phyloP scores from a whole-genome alignment of 1,284 basidiomycete species.

The Naganishia sp. region DNA sequence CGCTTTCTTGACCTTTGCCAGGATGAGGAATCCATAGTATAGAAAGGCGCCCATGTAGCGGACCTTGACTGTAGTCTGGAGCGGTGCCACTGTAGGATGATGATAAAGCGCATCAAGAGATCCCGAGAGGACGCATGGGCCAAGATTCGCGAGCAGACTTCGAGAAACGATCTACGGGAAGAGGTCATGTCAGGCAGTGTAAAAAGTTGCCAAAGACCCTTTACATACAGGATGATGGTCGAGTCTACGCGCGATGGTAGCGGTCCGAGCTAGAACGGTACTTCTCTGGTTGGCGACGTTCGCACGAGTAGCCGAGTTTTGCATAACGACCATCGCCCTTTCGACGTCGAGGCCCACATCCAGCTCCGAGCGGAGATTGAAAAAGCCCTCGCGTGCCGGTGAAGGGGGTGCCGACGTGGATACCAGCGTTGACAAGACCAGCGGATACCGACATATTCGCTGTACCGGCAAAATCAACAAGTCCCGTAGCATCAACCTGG shows the following conservation, averaged over 20 bases:
- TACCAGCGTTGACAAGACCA: conserved; percentile 75
- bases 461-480: conserved; percentile 88
- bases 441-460: conserved; percentile 85
- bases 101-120: conserved; percentile 79
- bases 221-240: conserved; percentile 46
- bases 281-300: conserved; percentile 61
- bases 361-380: conserved; percentile 31
- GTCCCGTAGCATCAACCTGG: conserved; percentile 63
- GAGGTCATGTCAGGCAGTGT: conserved; percentile 6
- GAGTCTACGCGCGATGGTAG: conserved; percentile 67
- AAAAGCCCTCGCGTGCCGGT: conserved; percentile 14
- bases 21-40: conserved; percentile 78
- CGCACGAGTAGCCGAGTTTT: conserved; percentile 61
- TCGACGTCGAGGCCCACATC: conserved; percentile 49
- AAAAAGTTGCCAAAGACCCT: background rate
- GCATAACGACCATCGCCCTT: conserved; percentile 57
- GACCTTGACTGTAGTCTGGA: conserved; percentile 62
- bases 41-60: conserved; percentile 87
- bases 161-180: conserved; percentile 43
- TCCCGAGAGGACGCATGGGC: conserved; percentile 72
- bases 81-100: conserved; percentile 52
- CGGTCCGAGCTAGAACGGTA: conserved; percentile 67
- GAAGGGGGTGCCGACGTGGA: conserved; percentile 27
- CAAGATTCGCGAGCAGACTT: conserved; percentile 68
- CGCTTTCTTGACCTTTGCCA: conserved; percentile 79